These are phyloP conservation scores for Aspergillus candidus DNA, from an alignment of 2,329 filamentous ascomycete species.

Conservation along the genomic window DNA sequence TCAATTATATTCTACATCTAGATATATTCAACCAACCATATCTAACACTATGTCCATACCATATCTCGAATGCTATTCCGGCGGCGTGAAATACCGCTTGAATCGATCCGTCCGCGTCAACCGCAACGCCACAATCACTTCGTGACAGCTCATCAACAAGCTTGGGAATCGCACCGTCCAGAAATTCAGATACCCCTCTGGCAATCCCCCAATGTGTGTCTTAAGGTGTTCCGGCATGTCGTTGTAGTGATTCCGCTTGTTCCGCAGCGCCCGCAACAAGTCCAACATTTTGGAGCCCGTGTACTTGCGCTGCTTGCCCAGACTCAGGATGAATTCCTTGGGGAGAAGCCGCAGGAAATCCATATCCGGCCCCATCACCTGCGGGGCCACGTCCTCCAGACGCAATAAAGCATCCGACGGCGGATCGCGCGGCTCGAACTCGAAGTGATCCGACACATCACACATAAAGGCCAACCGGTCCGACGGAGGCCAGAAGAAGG, in stretches of 20 bases:
- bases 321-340: conserved; percentile 74
- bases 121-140: conserved; percentile 61
- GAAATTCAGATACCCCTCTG: conserved; percentile 75
- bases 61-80: conserved; percentile 20
- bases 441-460: conserved; percentile 93
- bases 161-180: conserved; percentile 76
- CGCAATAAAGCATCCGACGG: conserved; percentile 61
- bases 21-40: not conserved
- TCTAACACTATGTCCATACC: not conserved
- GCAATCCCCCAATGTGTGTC: conserved; percentile 63
- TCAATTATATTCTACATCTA: no score
- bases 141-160: conserved; percentile 71
- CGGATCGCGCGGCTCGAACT: conserved; percentile 81
- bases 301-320: conserved; percentile 94
- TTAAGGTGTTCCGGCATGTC: conserved; percentile 83
- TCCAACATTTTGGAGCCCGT: conserved; percentile 78
- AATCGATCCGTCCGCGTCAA: conserved; percentile 45
- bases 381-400: conserved; percentile 46
- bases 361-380: conserved; percentile 48
- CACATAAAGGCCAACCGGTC: conserved; percentile 90
- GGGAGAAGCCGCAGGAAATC: conserved; percentile 77
- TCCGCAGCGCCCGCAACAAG: conserved; percentile 77
- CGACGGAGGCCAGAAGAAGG: conserved; percentile 92
- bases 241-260: conserved; percentile 97
- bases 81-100: conserved; percentile 37